Percentiles rank a stretch among this genome's conserved stretches.
These are phyloP conservation scores for Saccharata proteae DNA, from an alignment of 2,329 filamentous ascomycete species.

Conservation along the genomic window DNA sequence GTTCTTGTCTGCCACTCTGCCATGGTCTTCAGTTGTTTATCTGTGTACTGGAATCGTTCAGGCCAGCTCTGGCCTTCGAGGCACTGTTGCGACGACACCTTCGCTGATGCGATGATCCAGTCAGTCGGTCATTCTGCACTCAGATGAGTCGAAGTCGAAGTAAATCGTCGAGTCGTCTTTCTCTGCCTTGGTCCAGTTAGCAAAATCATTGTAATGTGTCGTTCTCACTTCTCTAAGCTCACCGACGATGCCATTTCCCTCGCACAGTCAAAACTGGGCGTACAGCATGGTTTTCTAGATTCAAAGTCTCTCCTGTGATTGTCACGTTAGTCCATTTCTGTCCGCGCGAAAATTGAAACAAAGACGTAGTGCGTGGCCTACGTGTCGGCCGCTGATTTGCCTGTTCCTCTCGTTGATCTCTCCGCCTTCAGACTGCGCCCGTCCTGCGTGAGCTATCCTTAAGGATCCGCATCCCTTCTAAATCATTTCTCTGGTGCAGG, in stretches of 20 bases:
- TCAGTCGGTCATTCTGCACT: too few species aligned
- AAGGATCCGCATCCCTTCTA: constrained; percentile 11
- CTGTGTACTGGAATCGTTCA: too few species aligned
- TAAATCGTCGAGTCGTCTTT: too few species aligned
- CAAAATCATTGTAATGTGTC: too few species aligned
- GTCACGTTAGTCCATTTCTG: constrained; percentile 7
- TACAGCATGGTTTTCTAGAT: constrained; percentile 5
- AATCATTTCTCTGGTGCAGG: constrained; percentile 3
- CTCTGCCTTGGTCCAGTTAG: too few species aligned
- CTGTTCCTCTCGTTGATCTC: constrained; percentile 24
- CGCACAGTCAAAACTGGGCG: constrained; percentile 2
- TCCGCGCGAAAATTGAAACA: constrained; percentile 5
- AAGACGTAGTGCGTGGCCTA: constrained; percentile 14
- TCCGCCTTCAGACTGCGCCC: constrained; percentile 12
- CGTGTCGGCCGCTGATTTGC: constrained; percentile 32
- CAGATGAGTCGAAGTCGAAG: too few species aligned
- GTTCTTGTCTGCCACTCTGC: too few species aligned
- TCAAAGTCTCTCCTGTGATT: constrained; percentile 8
- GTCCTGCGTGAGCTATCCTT: constrained; percentile 12
- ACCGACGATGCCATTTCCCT: constrained; percentile 1
- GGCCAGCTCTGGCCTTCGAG: too few species aligned
- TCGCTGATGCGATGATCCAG: too few species aligned
- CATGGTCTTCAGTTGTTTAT: too few species aligned
- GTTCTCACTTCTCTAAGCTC: neutral
- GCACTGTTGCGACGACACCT: too few species aligned